Evolutionary conservation across 805 yeast genomes (phyloP), one percentile per base, ranked within the genome.

Genomic region (Cyberlindnera subsufficiens): DNA sequence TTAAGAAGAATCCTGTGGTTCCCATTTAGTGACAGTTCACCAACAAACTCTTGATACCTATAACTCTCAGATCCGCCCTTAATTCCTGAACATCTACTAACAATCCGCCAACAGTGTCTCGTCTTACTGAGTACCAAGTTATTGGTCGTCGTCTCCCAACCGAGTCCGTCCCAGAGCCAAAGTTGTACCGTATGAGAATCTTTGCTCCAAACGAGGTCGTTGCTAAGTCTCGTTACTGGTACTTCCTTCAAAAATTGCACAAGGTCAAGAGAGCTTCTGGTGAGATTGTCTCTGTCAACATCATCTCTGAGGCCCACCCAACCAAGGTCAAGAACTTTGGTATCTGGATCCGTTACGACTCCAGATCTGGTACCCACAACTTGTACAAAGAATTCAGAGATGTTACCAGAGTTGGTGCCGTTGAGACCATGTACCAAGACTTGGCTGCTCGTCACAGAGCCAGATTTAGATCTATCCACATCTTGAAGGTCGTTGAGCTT

Each of bases 361-460:
- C 99, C 59, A 95, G 99, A 86, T 93, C 99, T 61, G 99, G 99
- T 80, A 90, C 96, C 68, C 99, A 93, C 95, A 93, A 93, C 95
- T 93, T 93, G 97, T 93, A 93, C 96, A 93, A 93, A 83, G 99
- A 93, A 81, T 87, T 88, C 93, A 89, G 99, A 78, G 99, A 91
- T 66, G 95, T 91, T 64, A 77, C 96, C 80, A 93, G 99, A 81
- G 95, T 89, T 56, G 96, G 87, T 73, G 99, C 98, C 62, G 97
- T 93, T 69, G 96, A 86, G 75, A 78, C 93, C 69, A 84, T 93
- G 84, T 93, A 93, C 93, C 90, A 86, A 75, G 99, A 93, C 77
- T 86, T 93, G 86, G 99, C 99, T 76, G 97, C 99, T 63, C 90
- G 99, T 81, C 99, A 93, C 95, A 89, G 99, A 85, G 93, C 99